Base-by-base conservation (phyloP, 345 rosid species). In the Syzygium jambos region DNA sequence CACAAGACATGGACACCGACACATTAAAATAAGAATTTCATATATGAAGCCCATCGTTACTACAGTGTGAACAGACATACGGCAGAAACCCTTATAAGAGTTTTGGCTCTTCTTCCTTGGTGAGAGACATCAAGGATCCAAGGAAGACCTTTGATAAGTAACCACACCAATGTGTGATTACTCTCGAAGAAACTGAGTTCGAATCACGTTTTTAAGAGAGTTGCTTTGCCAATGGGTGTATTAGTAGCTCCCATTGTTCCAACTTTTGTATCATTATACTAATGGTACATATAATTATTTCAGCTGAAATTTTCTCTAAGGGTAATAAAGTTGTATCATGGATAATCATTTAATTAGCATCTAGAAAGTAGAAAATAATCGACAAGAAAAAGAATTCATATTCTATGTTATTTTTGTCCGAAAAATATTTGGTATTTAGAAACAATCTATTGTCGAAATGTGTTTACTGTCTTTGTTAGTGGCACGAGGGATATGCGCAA, bases 1-100 rank as follows among this genome's bases (percentile, higher is more conserved):
- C 46, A 43, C 7, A 43, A 1, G 1, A 5, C 7, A 1, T 43
- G 46, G 46, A 7, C 1, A 6, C 4, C 7, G 1, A 1, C 4
- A 43, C 1, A 7, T 43, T 43, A 43, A 43, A 43, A 43, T 43
- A 43, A 43, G 7, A 5, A 43, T 43, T 7, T 1, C 46, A 43
- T 43, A 1, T 43, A 1, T 43, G 1, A 43, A 43, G 7, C 46
- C 7, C 46, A 4, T 43, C 46, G 1, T 43, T 43, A 43, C 1
- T 43, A 43, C 7, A 43, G 6, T 43, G 46, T 1, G 46, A 43
- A 43, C 7, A 6, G 46, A 43, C 46, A 43, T 1, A 1, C 7
- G 7, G 46, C 46, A 43, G 1, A 43, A 6, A 43, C 7, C 46
- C 46, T 43, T 43, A 1, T 5, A 43, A 43, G 46, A 43, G 46